phyloP scores from a whole-genome alignment of 768 basidiomycete genomes.

The Amanita polypyramis region DNA sequence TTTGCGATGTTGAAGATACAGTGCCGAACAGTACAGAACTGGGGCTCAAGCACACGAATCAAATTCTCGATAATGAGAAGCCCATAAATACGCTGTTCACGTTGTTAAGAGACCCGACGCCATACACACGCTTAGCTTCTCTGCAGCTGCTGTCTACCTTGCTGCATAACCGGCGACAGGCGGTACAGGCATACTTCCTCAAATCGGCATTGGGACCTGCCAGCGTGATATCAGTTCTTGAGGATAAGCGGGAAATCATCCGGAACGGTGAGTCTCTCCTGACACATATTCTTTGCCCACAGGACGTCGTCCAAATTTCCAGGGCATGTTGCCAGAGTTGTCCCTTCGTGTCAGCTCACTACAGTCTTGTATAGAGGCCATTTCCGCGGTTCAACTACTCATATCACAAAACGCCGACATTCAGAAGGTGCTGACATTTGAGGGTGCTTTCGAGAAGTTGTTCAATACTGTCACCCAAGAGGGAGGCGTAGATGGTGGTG shows the following conservation, averaged over 20 bases:
- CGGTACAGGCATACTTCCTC: conserved; percentile 86
- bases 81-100: conserved; percentile 66
- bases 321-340: no score
- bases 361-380: conserved; percentile 48
- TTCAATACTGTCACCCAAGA: conserved; percentile 82
- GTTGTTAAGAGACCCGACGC: conserved; percentile 64
- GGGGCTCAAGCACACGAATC: conserved; percentile 79
- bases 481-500: conserved; percentile 87
- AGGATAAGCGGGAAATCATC: conserved; percentile 84
- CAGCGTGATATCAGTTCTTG: conserved; percentile 63
- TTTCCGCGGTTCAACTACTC: conserved; percentile 72
- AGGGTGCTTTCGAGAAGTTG: conserved; percentile 92
- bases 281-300: background rate
- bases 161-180: conserved; percentile 70
- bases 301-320: no score
- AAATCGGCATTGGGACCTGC: conserved; percentile 70
- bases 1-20: conserved; percentile 72
- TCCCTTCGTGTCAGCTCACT: background rate
- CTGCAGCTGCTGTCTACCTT: conserved; percentile 75
- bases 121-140: conserved; percentile 79
- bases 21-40: conserved; percentile 43
- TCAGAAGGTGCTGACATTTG: conserved; percentile 94
- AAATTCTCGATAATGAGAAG: conserved; percentile 61
- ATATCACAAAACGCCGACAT: conserved; percentile 85
- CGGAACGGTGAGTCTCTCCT: conserved; percentile 58